phyloP scores from a whole-genome alignment of 768 basidiomycete species.

The Neoboletus brunneissimus region DNA sequence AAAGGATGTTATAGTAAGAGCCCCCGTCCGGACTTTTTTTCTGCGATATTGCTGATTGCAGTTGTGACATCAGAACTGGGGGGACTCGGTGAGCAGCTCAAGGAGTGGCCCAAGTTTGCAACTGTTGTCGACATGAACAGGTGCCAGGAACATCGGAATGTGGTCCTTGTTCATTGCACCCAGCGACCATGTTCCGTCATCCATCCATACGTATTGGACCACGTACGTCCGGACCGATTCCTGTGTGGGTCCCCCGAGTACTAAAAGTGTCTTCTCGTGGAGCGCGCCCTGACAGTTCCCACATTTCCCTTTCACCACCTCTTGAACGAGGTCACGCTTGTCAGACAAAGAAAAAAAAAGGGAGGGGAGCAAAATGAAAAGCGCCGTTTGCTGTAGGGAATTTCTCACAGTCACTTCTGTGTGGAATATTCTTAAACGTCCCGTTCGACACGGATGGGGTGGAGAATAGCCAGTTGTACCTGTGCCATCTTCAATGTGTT shows the following conservation, averaged over 20 bases:
- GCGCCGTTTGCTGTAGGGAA: neutral
- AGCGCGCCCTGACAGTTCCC: neutral
- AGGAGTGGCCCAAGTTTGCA: neutral
- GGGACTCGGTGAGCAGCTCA: neutral
- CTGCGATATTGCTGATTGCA: neutral
- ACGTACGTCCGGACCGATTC: constrained; percentile 8
- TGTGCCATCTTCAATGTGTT: constrained; percentile 6
- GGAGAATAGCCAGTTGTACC: constrained; percentile 5
- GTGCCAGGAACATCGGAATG: constrained; percentile 12
- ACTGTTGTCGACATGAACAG: neutral
- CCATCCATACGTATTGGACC: neutral
- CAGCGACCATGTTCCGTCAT: neutral
- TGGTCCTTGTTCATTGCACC: neutral
- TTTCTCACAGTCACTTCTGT: constrained; percentile 20
- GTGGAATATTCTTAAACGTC: constrained; percentile 13
- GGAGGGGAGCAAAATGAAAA: neutral
- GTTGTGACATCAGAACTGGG: neutral
- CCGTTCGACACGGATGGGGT: constrained; percentile 24
- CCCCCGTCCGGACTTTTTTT: neutral
- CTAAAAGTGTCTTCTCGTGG: neutral
- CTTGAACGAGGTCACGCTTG: neutral
- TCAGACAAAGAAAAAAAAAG: constrained; percentile 1
- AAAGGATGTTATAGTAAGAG: neutral
- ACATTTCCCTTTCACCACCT: neutral
- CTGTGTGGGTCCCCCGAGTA: neutral